These are phyloP conservation scores for Thelephora terrestris DNA, from an alignment of 1,284 basidiomycete species.

Conservation along the genomic window DNA sequence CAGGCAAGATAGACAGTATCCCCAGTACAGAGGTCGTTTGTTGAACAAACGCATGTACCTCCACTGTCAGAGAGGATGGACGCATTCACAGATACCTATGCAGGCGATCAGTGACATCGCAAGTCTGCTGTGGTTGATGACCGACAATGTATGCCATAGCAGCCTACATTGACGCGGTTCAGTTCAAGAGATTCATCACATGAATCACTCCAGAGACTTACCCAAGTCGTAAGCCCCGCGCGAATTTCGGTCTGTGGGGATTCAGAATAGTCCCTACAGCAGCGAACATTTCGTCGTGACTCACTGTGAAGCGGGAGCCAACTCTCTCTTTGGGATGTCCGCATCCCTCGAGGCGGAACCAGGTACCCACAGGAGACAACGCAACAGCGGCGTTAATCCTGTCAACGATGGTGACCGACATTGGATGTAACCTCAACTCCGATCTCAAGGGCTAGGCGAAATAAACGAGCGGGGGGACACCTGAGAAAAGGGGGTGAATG, in stretches of 20 bases:
- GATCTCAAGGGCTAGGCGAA: too few relatives aligned
- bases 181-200: neutral
- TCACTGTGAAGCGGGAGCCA: conserved; percentile 76
- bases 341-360: conserved; percentile 80
- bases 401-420: conserved; percentile 16
- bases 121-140: neutral
- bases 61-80: conserved; percentile 72
- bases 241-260: conserved; percentile 81
- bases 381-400: conserved; percentile 38
- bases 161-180: conserved; percentile 29
- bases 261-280: too few relatives aligned
- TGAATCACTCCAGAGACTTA: conserved; percentile 23
- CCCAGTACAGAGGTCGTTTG: too few relatives aligned
- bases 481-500: too few relatives aligned
- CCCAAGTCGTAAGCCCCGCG: conserved; percentile 78
- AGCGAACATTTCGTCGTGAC: conserved; percentile 39
- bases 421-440: neutral
- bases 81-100: conserved; percentile 76
- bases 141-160: conserved; percentile 62
- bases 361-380: conserved; percentile 60
- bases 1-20: conserved; percentile 58
- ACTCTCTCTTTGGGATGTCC: conserved; percentile 67
- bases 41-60: conserved; percentile 71
- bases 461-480: too few relatives aligned
- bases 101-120: neutral